A percentile compares a stretch with the other conserved stretches of the same genome.
Conservation (phyloP, 768 basidiomycete species). For the Pleurotus cornucopiae region DNA sequence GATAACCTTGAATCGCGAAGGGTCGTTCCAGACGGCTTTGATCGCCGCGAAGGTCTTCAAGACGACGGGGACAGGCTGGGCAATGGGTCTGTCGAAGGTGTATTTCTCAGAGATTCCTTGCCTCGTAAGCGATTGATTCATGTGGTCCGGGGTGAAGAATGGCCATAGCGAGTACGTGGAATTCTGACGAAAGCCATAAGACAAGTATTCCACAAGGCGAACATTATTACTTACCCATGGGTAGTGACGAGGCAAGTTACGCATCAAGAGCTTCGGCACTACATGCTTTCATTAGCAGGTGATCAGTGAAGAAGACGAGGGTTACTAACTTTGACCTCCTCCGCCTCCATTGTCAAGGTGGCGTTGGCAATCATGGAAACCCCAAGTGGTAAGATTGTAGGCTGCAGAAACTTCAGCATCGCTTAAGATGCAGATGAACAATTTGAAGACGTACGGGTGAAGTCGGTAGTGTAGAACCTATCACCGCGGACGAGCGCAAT, state of each 20-base stretch:
- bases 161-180: conserved; percentile 63
- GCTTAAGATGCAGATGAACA: not conserved
- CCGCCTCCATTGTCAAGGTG: conserved; percentile 36
- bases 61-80: conserved; percentile 20
- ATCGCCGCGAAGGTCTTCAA: conserved; percentile 28
- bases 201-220: conserved; percentile 10
- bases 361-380: conserved; percentile 43
- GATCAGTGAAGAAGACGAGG: not conserved
- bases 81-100: conserved; percentile 22
- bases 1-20: conserved; percentile 22
- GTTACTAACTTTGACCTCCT: conserved; percentile 28
- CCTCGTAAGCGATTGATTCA: conserved; percentile 25
- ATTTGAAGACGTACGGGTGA: conserved; percentile 33
- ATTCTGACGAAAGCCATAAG: conserved; percentile 42
- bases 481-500: conserved; percentile 51
- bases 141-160: conserved; percentile 51
- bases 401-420: conserved; percentile 18
- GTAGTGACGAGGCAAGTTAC: conserved; percentile 39
- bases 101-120: conserved; percentile 25
- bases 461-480: conserved; percentile 48
- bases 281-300: not conserved
- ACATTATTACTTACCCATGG: conserved; percentile 21
- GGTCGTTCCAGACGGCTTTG: conserved; percentile 26
- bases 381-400: conserved; percentile 45
- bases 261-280: conserved; percentile 42